Evolutionary conservation across 139 green algal genomes (phyloP).

Genomic region (Spirogloea muscicola): DNA sequence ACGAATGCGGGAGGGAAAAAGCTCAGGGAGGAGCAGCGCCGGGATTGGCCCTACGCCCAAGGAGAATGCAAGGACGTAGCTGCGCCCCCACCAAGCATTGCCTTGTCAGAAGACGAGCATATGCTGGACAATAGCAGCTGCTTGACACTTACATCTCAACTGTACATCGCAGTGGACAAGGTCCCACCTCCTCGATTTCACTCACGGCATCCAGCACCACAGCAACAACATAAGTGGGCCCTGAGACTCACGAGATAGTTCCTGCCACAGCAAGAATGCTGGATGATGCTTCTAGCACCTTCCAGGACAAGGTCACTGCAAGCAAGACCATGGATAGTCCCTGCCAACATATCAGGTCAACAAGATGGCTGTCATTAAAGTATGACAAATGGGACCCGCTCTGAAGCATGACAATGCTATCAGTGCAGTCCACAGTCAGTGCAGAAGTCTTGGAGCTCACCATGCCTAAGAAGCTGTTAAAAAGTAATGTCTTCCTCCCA

Average conservation of each 20-base stretch:
- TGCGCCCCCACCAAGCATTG: background rate
- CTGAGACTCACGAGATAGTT: slow-evolving; percentile 17
- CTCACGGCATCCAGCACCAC: background rate
- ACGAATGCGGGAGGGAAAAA: slow-evolving; percentile 69
- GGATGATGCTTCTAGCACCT: slow-evolving; percentile 12
- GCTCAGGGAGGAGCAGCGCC: slow-evolving; percentile 80
- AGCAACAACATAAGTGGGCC: background rate
- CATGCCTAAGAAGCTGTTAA: slow-evolving; percentile 71
- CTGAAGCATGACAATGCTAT: background rate
- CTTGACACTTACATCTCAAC: no score
- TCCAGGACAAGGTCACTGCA: slow-evolving; percentile 16
- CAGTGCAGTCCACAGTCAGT: background rate
- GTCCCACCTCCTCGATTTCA: background rate
- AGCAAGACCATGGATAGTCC: slow-evolving; percentile 32
- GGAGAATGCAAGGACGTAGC: slow-evolving; percentile 80
- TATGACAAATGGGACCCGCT: background rate
- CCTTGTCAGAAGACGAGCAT: slow-evolving; percentile 1
- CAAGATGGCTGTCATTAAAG: background rate
- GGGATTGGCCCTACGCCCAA: slow-evolving; percentile 81
- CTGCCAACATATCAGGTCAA: background rate
- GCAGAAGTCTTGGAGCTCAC: slow-evolving; percentile 21
- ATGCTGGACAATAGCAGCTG: no score
- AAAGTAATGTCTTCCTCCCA: slow-evolving; percentile 64
- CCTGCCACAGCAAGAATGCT: slow-evolving; percentile 15
- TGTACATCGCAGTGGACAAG: background rate